These are phyloP conservation scores for Royoungia palumana DNA, from an alignment of 768 basidiomycete genomes.

Conservation along the genomic window DNA sequence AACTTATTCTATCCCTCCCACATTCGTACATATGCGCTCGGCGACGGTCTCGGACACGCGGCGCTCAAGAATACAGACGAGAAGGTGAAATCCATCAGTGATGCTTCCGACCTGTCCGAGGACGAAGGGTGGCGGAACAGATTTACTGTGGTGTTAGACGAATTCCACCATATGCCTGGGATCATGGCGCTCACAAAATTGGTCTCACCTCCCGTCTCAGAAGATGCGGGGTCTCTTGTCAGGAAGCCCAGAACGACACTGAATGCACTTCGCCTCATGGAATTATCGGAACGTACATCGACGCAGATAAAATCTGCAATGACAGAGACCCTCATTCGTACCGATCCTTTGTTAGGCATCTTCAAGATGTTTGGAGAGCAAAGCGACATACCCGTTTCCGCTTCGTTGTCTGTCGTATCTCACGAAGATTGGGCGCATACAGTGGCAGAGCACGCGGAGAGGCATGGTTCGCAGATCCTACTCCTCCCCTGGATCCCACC, in stretches of 20 bases:
- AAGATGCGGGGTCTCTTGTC: neutral
- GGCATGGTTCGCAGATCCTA: constrained; percentile 65
- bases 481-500: constrained; percentile 78
- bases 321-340: constrained; percentile 62
- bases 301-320: constrained; percentile 81
- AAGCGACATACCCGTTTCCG: constrained; percentile 60
- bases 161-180: constrained; percentile 81
- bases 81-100: neutral
- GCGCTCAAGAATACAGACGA: neutral
- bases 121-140: constrained; percentile 31
- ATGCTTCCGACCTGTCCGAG: neutral
- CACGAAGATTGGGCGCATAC: constrained; percentile 66
- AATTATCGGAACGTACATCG: constrained; percentile 84
- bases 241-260: constrained; percentile 30
- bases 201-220: constrained; percentile 43
- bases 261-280: constrained; percentile 83
- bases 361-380: constrained; percentile 77
- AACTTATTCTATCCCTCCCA: constrained; percentile 64
- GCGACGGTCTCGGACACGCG: neutral
- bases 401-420: constrained; percentile 74
- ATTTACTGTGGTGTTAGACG: constrained; percentile 88
- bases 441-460: constrained; percentile 58
- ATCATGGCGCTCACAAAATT: constrained; percentile 90
- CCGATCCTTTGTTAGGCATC: constrained; percentile 69
- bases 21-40: constrained; percentile 46